Base-by-base conservation (phyloP, 2,329 filamentous ascomycete species). In the Penicillium griseofulvum region DNA sequence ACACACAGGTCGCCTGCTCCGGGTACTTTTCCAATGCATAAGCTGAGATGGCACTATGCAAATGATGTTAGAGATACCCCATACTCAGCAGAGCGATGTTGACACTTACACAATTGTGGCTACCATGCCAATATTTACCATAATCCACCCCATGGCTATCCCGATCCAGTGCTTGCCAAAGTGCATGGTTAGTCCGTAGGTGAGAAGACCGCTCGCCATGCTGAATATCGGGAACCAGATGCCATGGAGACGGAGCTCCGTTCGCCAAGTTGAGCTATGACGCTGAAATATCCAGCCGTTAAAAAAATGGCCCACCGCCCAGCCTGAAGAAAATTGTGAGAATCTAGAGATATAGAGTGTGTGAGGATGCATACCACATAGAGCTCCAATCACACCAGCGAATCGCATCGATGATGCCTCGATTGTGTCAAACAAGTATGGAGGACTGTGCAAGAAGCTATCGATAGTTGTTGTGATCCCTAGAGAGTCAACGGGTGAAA, bases 1-100 rank as follows among this genome's bases (percentile, higher is more conserved):
- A 68, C 33, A 74, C 71, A 5, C 63, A 59, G 1, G 72, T 71
- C 2, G 72, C 59, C 39, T 72, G 66, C 3, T 62, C 55, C 5
- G 71, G 72, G 49, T 71, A 74, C 44, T 70, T 72, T 26, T 74
- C 72, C 3, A 75, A 64, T 1, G 62, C 66, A 55, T 71, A 74
- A 16, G 72, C 65, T 0, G 71, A 72, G n/a, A 74, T 71, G 4
- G 71, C 65, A 9, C 66, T 69, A 29, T 39, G 2, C 10, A 41
- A 47, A 17, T 8, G 7, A 19, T 10, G 31, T 59, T 41, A 57
- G 54, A 29, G 10, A 19, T 5, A 16, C 29, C 39, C 3, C 24
- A 24, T 10, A n/a, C 4, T 41, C 17, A 31, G 26, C 1, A n/a
- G 6, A 5, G 5, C 2, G 8, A 17, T 17, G 4, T 14, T 14